These are phyloP conservation scores for Picea sitchensis DNA, from an alignment of 75 land plant species.

Conservation along the genomic window DNA sequence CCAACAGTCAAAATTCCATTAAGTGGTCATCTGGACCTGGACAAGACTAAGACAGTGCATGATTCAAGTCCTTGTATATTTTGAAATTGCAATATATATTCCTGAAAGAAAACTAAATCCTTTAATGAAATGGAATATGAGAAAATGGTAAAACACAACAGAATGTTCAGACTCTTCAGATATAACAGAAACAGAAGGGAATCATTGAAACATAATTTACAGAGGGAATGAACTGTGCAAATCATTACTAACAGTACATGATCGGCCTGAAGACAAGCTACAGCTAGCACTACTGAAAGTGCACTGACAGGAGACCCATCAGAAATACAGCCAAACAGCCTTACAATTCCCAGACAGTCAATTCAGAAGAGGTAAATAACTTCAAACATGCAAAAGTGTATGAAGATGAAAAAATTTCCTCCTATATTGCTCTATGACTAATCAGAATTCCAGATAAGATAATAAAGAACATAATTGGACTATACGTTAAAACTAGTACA, in stretches of 20 bases:
- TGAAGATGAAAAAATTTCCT: not conserved
- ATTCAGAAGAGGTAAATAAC: not conserved
- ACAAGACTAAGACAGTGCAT: not conserved
- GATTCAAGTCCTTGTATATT: not conserved
- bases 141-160: not conserved
- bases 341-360: not conserved
- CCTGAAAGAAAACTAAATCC: not conserved
- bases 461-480: not conserved
- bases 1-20: slow-evolving; percentile 4
- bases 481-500: not conserved
- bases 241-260: not conserved
- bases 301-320: not conserved
- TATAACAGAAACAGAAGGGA: not conserved
- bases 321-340: not conserved
- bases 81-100: not conserved
- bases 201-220: not conserved
- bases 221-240: not conserved
- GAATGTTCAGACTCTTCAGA: not conserved
- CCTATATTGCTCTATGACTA: not conserved
- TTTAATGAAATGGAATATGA: not conserved
- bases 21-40: slow-evolving; percentile 3
- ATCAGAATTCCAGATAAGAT: not conserved
- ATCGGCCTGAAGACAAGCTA: not conserved
- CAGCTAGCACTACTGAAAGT: not conserved
- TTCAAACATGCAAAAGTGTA: not conserved